phyloP scores from a whole-genome alignment of 2,329 filamentous ascomycete genomes.

The Sporothrix schenckii region DNA sequence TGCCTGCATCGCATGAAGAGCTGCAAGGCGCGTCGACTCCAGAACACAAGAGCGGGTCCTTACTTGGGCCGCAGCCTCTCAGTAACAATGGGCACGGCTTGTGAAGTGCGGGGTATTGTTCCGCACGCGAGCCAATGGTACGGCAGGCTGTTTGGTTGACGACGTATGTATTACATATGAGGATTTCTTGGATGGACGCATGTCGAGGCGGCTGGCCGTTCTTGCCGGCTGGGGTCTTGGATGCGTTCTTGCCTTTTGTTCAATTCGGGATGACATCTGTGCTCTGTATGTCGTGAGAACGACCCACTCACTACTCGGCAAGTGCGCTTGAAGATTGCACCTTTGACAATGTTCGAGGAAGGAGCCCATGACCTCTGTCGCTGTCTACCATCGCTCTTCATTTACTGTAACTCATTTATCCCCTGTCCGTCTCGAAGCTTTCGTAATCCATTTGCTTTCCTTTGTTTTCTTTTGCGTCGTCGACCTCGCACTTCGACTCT shows the following conservation, averaged over 20 bases:
- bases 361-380: neutral
- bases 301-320: slow-evolving; percentile 19
- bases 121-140: slow-evolving; percentile 19
- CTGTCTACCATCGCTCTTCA: neutral
- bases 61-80: neutral
- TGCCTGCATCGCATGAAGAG: slow-evolving; percentile 14
- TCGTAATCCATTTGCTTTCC: neutral
- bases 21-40: slow-evolving; percentile 2
- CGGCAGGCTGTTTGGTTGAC: neutral
- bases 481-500: neutral
- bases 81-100: slow-evolving; percentile 6
- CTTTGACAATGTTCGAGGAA: neutral
- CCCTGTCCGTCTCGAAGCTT: neutral
- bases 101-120: slow-evolving; percentile 31
- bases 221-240: neutral
- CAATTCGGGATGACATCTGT: too few relatives aligned
- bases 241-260: slow-evolving; percentile 3
- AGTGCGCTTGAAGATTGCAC: neutral
- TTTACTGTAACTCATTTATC: neutral
- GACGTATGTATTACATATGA: neutral
- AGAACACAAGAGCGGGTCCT: neutral
- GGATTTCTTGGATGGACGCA: too few relatives aligned
- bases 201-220: neutral
- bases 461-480: neutral
- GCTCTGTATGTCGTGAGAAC: neutral